A percentile compares a stretch with the other conserved stretches of the same genome.
These are phyloP conservation scores for Fusarium albidum DNA, from an alignment of 2,329 filamentous ascomycete species.

Conservation along the genomic window DNA sequence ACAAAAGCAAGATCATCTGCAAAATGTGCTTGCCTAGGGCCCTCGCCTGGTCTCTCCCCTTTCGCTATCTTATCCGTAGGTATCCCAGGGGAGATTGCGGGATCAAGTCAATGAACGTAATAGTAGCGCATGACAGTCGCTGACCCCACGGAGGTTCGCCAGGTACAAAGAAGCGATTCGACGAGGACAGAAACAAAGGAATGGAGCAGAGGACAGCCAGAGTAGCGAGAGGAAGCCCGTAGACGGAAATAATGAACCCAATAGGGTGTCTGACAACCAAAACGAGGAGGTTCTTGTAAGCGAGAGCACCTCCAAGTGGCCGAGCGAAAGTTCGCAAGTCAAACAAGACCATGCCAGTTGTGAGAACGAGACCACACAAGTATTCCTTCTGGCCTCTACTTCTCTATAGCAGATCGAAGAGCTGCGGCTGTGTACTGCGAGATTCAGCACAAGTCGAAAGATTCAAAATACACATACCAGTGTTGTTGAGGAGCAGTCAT, in stretches of 20 bases:
- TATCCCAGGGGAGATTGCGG: too few species aligned
- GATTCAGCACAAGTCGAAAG: too few species aligned
- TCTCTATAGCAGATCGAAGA: too few species aligned
- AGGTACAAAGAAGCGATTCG: conserved; percentile 34
- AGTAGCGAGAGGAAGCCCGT: conserved; percentile 41
- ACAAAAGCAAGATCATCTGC: conserved; percentile 72
- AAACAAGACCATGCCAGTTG: conserved; percentile 1
- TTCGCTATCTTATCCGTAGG: too few species aligned
- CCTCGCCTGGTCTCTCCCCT: too few species aligned
- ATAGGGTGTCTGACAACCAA: conserved; percentile 20
- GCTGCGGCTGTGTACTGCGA: too few species aligned
- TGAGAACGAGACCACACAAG: neutral
- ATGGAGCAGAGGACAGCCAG: conserved; percentile 42
- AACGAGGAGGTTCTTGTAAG: conserved; percentile 25
- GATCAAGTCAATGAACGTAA: conserved; percentile 43
- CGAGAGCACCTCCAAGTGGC: conserved; percentile 18
- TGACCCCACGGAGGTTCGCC: conserved; percentile 38
- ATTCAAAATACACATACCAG: neutral
- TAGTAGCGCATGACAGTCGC: conserved; percentile 41
- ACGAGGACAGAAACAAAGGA: conserved; percentile 31
- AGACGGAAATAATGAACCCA: conserved; percentile 31
- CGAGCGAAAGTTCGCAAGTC: conserved; percentile 11
- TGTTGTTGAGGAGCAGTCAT: neutral
- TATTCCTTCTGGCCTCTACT: neutral
- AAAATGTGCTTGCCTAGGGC: too few species aligned